Evolutionary conservation across 495 filamentous ascomycete species (phyloP).

Genomic region (Oidiodendron maius): DNA sequence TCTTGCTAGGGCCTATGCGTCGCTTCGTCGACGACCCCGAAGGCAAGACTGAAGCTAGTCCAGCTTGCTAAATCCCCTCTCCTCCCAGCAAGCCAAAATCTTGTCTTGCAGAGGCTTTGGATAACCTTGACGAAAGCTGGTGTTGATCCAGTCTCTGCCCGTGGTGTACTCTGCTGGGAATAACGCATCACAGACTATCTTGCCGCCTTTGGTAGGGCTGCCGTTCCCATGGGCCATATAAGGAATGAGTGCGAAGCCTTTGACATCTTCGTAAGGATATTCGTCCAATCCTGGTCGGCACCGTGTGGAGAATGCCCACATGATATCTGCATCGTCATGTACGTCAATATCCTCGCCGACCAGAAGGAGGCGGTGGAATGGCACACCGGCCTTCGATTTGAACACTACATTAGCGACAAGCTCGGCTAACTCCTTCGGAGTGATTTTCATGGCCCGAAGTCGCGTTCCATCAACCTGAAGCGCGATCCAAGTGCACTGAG

Average conservation of each 20-base stretch:
- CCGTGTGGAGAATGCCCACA: conserved; percentile 38
- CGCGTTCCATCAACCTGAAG: conserved; percentile 28
- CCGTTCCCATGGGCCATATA: conserved; percentile 29
- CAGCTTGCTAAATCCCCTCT: too few relatives aligned
- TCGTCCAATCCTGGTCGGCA: conserved; percentile 34
- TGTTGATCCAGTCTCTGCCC: too few relatives aligned
- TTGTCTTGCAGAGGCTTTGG: too few relatives aligned
- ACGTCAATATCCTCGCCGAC: conserved; percentile 36
- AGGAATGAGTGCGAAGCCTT: conserved; percentile 33
- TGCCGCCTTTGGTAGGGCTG: conserved; percentile 26
- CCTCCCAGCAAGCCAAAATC: too few relatives aligned
- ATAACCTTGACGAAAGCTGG: too few relatives aligned
- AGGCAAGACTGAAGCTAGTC: too few relatives aligned
- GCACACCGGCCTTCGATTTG: conserved; percentile 31
- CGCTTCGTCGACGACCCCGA: too few relatives aligned
- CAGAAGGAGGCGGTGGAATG: conserved; percentile 32
- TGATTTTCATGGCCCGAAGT: conserved; percentile 29
- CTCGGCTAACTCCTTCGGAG: conserved; percentile 23
- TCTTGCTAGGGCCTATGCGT: too few relatives aligned
- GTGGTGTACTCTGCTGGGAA: conserved; percentile 34
- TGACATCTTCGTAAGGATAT: conserved; percentile 32
- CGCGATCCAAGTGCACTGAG: conserved; percentile 36
- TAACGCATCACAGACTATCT: conserved; percentile 34
- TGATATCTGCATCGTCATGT: conserved; percentile 21
- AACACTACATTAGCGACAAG: conserved; percentile 32